Evolutionary conservation across 805 yeast species (phyloP).

Genomic region (Saturnispora silvae): DNA sequence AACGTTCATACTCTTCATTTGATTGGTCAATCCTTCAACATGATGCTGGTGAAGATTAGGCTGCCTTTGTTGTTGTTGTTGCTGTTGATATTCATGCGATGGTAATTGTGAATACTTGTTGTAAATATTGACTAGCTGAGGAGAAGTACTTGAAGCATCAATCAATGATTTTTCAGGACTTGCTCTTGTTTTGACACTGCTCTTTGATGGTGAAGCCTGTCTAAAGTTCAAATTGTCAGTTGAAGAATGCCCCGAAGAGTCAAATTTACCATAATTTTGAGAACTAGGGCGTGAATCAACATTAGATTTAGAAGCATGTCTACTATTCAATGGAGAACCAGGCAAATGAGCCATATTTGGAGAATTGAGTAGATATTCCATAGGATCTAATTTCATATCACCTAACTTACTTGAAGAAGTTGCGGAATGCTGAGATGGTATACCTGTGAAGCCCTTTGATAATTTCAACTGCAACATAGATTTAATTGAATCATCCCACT

Average conservation of each 20-base stretch:
- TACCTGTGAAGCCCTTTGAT: slow-evolving; percentile 57
- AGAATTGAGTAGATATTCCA: slow-evolving; percentile 9
- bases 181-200: not conserved
- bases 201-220: not conserved
- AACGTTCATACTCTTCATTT: not conserved
- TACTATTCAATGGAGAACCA: too few species aligned
- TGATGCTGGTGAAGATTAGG: too few species aligned
- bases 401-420: slow-evolving; percentile 16
- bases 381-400: slow-evolving; percentile 1
- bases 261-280: not conserved
- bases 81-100: slow-evolving; percentile 6
- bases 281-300: too few species aligned
- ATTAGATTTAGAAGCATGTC: too few species aligned
- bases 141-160: slow-evolving; percentile 14
- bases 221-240: not conserved
- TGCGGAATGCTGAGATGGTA: slow-evolving; percentile 38
- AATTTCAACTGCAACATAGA: slow-evolving; percentile 44
- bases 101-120: slow-evolving; percentile 26
- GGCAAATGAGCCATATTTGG: slow-evolving; percentile 7
- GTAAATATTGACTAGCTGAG: slow-evolving; percentile 24
- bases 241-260: not conserved
- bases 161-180: not conserved
- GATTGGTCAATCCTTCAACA: too few species aligned
- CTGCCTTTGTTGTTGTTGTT: slow-evolving; percentile 7
- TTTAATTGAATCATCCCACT: slow-evolving; percentile 51